Conservation (phyloP, 2,329 filamentous ascomycete genomes). For the Monascus ruber region DNA sequence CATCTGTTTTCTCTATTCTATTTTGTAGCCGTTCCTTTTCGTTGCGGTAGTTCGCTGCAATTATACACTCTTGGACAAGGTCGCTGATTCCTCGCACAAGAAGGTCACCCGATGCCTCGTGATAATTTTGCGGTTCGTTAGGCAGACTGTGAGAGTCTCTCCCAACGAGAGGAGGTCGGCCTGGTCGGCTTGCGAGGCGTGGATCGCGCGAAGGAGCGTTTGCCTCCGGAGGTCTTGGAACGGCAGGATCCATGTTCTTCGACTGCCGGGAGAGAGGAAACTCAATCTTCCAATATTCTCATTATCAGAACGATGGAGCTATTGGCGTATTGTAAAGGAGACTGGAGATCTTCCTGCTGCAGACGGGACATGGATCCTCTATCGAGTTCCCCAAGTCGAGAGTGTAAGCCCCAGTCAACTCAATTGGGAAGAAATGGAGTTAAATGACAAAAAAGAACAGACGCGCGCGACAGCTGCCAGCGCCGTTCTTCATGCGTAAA, state of each 20-base stretch:
- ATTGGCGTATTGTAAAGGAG: too few relatives aligned
- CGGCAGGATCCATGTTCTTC: neutral
- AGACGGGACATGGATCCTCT: too few relatives aligned
- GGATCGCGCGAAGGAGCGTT: slow-evolving; percentile 10
- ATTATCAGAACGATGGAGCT: too few relatives aligned
- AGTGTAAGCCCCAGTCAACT: too few relatives aligned
- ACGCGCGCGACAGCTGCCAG: too few relatives aligned
- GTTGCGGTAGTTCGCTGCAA: slow-evolving; percentile 13
- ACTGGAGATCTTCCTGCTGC: too few relatives aligned
- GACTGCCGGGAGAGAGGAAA: neutral
- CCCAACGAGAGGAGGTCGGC: neutral
- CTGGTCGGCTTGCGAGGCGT: slow-evolving; percentile 7
- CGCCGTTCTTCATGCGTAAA: too few relatives aligned
- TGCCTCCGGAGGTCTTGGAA: neutral
- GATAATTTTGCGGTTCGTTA: too few relatives aligned
- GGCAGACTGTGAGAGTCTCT: neutral
- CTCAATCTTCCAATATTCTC: too few relatives aligned
- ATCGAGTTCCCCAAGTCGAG: too few relatives aligned
- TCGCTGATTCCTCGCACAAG: slow-evolving; percentile 19
- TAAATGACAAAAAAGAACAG: too few relatives aligned
- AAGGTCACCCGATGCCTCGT: slow-evolving; percentile 25
- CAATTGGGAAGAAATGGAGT: too few relatives aligned
- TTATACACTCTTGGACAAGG: slow-evolving; percentile 12
- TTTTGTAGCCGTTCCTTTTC: slow-evolving; percentile 15
- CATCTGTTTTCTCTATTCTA: slow-evolving; percentile 22